A percentile compares a stretch with the other conserved stretches of the same genome.
These are phyloP conservation scores for Epicoccum nigrum DNA, from an alignment of 2,329 filamentous ascomycete genomes.

Conservation along the genomic window DNA sequence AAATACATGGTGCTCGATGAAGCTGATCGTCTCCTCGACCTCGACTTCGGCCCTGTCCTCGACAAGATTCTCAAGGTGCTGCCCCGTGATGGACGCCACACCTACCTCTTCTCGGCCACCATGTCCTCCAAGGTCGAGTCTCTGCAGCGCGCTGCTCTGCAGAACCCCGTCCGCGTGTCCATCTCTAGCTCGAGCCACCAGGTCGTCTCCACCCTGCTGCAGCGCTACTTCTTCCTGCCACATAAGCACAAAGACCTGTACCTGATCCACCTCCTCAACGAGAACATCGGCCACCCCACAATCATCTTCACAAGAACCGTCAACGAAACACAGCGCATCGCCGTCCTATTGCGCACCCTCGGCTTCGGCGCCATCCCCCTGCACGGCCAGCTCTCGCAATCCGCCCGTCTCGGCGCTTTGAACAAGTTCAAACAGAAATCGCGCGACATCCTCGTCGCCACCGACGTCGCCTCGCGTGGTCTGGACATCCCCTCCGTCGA, in stretches of 20 bases:
- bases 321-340: slow-evolving; percentile 84
- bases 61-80: slow-evolving; percentile 93
- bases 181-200: slow-evolving; percentile 86
- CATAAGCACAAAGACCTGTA: slow-evolving; percentile 87
- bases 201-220: slow-evolving; percentile 86
- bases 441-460: slow-evolving; percentile 88
- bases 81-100: slow-evolving; percentile 65
- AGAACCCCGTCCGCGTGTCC: slow-evolving; percentile 81
- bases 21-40: slow-evolving; percentile 87
- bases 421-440: slow-evolving; percentile 84
- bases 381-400: slow-evolving; percentile 90
- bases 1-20: slow-evolving; percentile 96
- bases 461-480: slow-evolving; percentile 91
- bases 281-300: slow-evolving; percentile 81
- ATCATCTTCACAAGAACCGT: slow-evolving; percentile 95
- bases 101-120: slow-evolving; percentile 86
- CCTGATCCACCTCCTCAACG: slow-evolving; percentile 83
- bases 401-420: slow-evolving; percentile 81
- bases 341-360: slow-evolving; percentile 80
- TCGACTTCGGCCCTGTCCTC: slow-evolving; percentile 90
- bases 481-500: slow-evolving; percentile 93
- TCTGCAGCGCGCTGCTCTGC: slow-evolving; percentile 85
- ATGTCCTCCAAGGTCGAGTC: slow-evolving; percentile 94
- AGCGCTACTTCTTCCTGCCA: slow-evolving; percentile 80
- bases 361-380: slow-evolving; percentile 91